These are phyloP conservation scores for Ailanthus altissimus DNA, from an alignment of 345 rosid genomes.

Conservation along the genomic window DNA sequence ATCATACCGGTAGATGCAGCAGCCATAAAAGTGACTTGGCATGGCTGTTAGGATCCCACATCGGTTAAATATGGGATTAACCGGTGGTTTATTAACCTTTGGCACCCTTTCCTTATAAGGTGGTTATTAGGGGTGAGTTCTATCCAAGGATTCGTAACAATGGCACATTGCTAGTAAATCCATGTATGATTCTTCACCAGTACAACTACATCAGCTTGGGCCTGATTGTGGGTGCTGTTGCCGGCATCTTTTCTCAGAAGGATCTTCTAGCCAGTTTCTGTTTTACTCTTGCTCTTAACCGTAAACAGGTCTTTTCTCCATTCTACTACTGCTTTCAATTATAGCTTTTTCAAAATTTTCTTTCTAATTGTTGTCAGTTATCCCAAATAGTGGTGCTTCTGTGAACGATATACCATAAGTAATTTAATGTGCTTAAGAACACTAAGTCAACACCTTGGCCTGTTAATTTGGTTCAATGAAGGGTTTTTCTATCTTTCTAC, in stretches of 20 bases:
- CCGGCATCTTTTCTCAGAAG: slow-evolving; percentile 65
- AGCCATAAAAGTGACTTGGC: slow-evolving; percentile 45
- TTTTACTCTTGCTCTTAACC: slow-evolving; percentile 86
- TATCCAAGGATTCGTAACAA: no score
- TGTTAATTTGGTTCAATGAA: background rate
- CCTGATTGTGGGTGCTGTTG: slow-evolving; percentile 73
- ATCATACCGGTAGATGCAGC: slow-evolving; percentile 25
- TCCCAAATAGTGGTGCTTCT: background rate
- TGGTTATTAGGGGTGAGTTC: no score
- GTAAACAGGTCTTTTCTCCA: slow-evolving; percentile 71
- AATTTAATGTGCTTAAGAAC: background rate
- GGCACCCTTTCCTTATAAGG: no score
- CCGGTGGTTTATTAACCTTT: no score
- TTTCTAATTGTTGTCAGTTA: background rate
- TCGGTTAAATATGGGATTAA: no score
- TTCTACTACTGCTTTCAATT: slow-evolving; percentile 2
- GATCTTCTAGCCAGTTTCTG: slow-evolving; percentile 63
- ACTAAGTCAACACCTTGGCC: background rate
- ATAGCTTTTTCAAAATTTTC: slow-evolving; percentile 1
- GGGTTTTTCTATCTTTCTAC: background rate
- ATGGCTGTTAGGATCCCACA: no score
- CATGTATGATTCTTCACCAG: slow-evolving; percentile 44
- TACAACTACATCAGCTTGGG: slow-evolving; percentile 97
- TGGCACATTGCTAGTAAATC: no score
- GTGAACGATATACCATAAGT: background rate